Base-by-base conservation (phyloP, 768 basidiomycete species). In the Termitomyces sp. region DNA sequence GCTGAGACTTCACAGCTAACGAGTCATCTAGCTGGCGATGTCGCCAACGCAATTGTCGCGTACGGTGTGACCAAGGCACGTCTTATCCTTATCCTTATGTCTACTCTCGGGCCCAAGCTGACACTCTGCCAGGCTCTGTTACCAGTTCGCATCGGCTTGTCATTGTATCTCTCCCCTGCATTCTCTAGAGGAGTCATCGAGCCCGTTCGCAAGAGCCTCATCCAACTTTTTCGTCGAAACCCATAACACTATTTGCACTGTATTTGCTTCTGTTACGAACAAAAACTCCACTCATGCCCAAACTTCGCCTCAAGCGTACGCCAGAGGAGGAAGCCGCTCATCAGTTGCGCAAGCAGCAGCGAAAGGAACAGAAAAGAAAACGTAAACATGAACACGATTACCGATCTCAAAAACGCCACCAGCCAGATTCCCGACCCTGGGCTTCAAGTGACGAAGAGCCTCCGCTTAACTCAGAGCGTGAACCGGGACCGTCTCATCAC, bases 21-120 rank as follows among this genome's bases (percentile, higher is more conserved):
- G 15, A 75, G 74, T 12, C 74, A 74, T 60, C 71, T 92, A 40
- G 89, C 87, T 10, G 87, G 88, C 15, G 90, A 93, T 68, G 83
- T 93, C 6, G 88, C 91, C 4, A 94, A 94, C 69, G 91, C 86
- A 3, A 83, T 93, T 9, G 77, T 92, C 51, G 94, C 93, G 2
- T 96, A 95, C 70, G 86, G 84, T 1, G 76, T 84, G 17, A 89
- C 88, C 54, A 94, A 94, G 82, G 93, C 89, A 67, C 58, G 69
- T 56, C 31, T 9, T 32, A 42, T 3, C 25, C 25, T 25, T 25
- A 25, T 25, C 25, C 25, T 25, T 25, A 3, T 49, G 10, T 37
- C n/a, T 32, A 3, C 11, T 29, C 15, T 32, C 34, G 17, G 11
- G 34, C 25, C 8, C n/a, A 57, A 49, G 42, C 40, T 63, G 17